Conservation (phyloP, 352 stramenopile genomes). For the Globisporangium middletonii region DNA sequence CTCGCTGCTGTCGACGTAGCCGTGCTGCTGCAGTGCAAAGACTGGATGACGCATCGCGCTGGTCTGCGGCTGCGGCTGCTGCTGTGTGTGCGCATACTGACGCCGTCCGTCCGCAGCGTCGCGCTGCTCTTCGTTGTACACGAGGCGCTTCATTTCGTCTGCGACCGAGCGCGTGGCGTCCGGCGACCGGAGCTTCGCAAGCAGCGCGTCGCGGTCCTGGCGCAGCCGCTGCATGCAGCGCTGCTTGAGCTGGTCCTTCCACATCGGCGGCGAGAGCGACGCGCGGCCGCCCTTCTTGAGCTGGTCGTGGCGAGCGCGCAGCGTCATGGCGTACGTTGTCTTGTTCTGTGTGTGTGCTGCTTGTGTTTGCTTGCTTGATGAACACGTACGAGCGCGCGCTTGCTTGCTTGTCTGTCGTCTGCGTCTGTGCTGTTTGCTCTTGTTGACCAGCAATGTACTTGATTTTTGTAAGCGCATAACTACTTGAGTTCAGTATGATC, state of each 20-base stretch:
- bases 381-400: too few species aligned
- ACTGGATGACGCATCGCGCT: neutral
- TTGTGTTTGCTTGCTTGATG: too few species aligned
- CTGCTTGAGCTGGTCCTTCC: constrained; percentile 74
- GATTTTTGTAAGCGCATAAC: too few species aligned
- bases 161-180: constrained; percentile 40
- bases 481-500: too few species aligned
- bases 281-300: constrained; percentile 23
- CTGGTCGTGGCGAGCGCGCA: constrained; percentile 10
- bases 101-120: too few species aligned
- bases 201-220: constrained; percentile 47
- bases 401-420: too few species aligned
- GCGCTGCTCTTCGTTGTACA: constrained; percentile 33
- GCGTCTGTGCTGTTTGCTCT: too few species aligned
- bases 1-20: neutral
- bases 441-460: too few species aligned
- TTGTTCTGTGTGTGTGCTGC: neutral
- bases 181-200: constrained; percentile 55
- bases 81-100: too few species aligned
- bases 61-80: too few species aligned
- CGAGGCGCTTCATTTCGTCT: constrained; percentile 57
- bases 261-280: constrained; percentile 59
- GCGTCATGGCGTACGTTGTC: constrained; percentile 1
- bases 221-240: constrained; percentile 66
- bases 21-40: neutral